Conservation (phyloP, 2,329 filamentous ascomycete species). For the Alternaria infectoria region DNA sequence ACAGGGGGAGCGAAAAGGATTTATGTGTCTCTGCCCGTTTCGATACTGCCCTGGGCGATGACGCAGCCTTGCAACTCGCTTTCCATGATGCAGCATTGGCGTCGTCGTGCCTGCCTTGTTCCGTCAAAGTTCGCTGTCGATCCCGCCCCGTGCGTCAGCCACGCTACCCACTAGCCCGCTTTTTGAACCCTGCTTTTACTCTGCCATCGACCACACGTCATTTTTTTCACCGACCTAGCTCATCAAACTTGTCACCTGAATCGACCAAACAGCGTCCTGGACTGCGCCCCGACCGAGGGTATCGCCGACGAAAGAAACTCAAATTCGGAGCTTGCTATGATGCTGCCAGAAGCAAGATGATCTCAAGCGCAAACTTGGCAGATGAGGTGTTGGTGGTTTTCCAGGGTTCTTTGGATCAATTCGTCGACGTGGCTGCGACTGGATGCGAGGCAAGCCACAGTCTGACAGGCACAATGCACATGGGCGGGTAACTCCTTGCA, state of each 20-base stretch:
- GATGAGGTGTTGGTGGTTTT: neutral
- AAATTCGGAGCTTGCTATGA: neutral
- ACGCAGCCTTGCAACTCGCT: slow-evolving; percentile 11
- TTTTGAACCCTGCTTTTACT: slow-evolving; percentile 6
- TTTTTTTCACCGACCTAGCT: neutral
- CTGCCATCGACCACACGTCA: slow-evolving; percentile 5
- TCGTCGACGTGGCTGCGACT: neutral
- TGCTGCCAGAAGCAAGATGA: neutral
- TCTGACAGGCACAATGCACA: slow-evolving; percentile 1
- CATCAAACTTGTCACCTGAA: neutral
- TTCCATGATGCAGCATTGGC: slow-evolving; percentile 4
- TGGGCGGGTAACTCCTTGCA: slow-evolving; percentile 1
- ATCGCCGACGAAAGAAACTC: neutral
- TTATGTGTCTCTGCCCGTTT: slow-evolving; percentile 1
- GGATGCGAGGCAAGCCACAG: neutral
- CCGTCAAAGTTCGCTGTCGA: slow-evolving; percentile 1
- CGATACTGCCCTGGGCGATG: slow-evolving; percentile 4
- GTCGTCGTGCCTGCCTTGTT: slow-evolving; percentile 8
- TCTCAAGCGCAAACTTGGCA: neutral
- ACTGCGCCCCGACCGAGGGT: neutral
- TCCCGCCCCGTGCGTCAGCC: slow-evolving; percentile 3
- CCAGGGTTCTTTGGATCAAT: neutral
- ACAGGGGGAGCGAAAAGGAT: neutral
- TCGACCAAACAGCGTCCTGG: neutral
- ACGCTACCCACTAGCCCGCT: neutral